Evolutionary conservation across 2,329 filamentous ascomycete species (phyloP).

Genomic region (Scopulariopsis brevicaulis): DNA sequence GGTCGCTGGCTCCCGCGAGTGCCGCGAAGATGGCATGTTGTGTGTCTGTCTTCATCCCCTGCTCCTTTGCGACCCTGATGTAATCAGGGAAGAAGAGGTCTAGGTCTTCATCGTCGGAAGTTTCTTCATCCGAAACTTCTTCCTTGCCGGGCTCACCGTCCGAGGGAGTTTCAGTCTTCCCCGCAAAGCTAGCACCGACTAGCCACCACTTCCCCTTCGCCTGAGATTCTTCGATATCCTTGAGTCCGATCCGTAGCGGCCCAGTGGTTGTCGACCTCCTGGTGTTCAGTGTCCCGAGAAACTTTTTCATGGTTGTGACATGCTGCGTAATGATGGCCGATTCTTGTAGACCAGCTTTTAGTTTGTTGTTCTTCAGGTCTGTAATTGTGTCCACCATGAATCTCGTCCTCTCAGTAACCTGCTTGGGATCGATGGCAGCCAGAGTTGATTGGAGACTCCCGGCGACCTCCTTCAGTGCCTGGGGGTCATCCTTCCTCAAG

Average conservation of each 20-base stretch:
- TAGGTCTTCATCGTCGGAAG: conserved; percentile 30
- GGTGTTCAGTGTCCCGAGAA: conserved; percentile 63
- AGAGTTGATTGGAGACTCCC: conserved; percentile 64
- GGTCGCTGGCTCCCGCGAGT: conserved; percentile 76
- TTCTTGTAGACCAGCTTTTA: conserved; percentile 63
- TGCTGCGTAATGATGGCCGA: conserved; percentile 70
- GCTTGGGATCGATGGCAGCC: conserved; percentile 52
- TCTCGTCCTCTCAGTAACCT: conserved; percentile 76
- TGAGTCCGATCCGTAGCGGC: conserved; percentile 69
- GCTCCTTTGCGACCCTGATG: conserved; percentile 58
- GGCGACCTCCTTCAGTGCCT: conserved; percentile 81
- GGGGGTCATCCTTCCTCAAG: conserved; percentile 78
- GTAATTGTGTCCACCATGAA: conserved; percentile 98
- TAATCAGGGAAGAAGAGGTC: conserved; percentile 53
- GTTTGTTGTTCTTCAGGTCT: conserved; percentile 86
- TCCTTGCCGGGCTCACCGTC: conserved; percentile 15
- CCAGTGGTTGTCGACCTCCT: conserved; percentile 60
- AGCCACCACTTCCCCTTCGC: conserved; percentile 98
- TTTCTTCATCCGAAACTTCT: conserved; percentile 6
- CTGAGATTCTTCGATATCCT: conserved; percentile 72
- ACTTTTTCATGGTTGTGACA: conserved; percentile 79
- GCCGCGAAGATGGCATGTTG: conserved; percentile 88
- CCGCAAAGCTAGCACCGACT: conserved; percentile 83
- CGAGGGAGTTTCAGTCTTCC: not conserved
- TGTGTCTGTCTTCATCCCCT: conserved; percentile 79